A percentile compares a stretch with the other conserved stretches of the same genome.
Conservation (phyloP, 2,329 filamentous ascomycete species). For the Huntiella bhutanensis region DNA sequence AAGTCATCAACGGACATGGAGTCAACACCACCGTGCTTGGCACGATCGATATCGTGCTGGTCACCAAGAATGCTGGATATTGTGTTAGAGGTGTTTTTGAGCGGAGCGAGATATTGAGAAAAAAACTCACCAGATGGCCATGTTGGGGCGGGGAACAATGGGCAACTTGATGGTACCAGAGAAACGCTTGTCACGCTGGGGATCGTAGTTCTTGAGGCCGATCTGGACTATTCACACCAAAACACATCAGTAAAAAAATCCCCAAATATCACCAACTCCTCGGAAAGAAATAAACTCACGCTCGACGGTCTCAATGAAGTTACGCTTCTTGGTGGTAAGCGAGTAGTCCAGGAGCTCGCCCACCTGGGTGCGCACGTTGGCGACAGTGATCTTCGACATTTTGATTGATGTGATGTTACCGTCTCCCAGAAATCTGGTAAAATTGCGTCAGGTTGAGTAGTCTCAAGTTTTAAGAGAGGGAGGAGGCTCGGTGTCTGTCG, state of each 20-base stretch:
- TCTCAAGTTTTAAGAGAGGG: constrained; percentile 2
- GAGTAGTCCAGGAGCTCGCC: constrained; percentile 90
- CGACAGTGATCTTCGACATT: constrained; percentile 79
- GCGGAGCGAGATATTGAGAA: background rate
- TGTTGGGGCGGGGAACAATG: constrained; percentile 74
- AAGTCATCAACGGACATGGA: constrained; percentile 97
- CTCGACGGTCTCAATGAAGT: constrained; percentile 87
- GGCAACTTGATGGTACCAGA: constrained; percentile 95
- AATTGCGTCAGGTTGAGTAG: constrained; percentile 8
- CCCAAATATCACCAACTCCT: background rate
- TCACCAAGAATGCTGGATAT: constrained; percentile 37
- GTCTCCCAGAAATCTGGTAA: constrained; percentile 46
- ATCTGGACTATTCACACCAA: constrained; percentile 38
- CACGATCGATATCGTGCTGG: constrained; percentile 97
- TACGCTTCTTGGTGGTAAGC: constrained; percentile 84
- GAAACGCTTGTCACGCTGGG: constrained; percentile 99
- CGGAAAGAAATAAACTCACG: constrained; percentile 17
- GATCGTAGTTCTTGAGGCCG: constrained; percentile 97
- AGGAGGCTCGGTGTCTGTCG: background rate
- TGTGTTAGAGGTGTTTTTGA: background rate
- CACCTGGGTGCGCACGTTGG: constrained; percentile 92
- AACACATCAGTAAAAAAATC: constrained; percentile 4
- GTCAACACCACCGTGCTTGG: constrained; percentile 96
- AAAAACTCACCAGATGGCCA: constrained; percentile 48
- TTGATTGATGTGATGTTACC: constrained; percentile 29